A percentile compares a stretch with the other conserved stretches of the same genome.
Conservation (phyloP, 2,329 filamentous ascomycete genomes). For the Ascochyta koolunga region DNA sequence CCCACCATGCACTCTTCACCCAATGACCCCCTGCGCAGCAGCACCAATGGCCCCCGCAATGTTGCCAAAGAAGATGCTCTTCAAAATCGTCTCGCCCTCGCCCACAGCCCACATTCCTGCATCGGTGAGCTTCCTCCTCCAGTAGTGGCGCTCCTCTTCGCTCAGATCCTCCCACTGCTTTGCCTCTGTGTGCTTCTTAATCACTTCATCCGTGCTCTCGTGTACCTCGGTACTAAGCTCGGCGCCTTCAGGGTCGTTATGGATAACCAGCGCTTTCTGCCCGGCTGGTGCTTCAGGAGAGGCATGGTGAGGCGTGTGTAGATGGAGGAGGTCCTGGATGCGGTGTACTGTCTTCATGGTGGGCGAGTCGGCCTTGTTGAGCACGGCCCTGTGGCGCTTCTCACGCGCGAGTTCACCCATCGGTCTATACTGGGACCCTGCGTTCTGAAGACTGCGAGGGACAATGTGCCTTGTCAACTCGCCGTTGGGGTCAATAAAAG, state of each 20-base stretch:
- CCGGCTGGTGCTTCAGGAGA: constrained; percentile 15
- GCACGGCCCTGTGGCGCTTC: constrained; percentile 29
- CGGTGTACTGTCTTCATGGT: constrained; percentile 35
- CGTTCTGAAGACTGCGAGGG: constrained; percentile 56
- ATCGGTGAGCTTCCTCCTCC: constrained; percentile 71
- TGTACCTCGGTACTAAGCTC: constrained; percentile 52
- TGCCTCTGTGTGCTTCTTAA: constrained; percentile 54
- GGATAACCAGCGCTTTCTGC: constrained; percentile 51
- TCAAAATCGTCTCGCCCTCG: constrained; percentile 77
- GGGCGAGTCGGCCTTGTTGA: constrained; percentile 37
- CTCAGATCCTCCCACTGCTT: constrained; percentile 75
- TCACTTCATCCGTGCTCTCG: constrained; percentile 37
- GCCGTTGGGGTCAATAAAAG: constrained; percentile 60
- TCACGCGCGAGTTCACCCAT: constrained; percentile 39
- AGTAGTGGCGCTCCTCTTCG: constrained; percentile 66
- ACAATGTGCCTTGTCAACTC: constrained; percentile 57
- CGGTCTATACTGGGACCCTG: constrained; percentile 33
- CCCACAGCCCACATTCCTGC: constrained; percentile 80
- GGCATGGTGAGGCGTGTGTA: constrained; percentile 27
- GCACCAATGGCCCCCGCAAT: constrained; percentile 64
- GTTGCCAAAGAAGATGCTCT: constrained; percentile 78
- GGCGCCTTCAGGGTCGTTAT: constrained; percentile 45
- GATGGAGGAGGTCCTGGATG: constrained; percentile 42
- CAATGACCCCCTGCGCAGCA: constrained; percentile 43
- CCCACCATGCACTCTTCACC: constrained; percentile 11